Evolutionary conservation across 495 filamentous ascomycete species (phyloP).

Genomic region (Podospora sp.): DNA sequence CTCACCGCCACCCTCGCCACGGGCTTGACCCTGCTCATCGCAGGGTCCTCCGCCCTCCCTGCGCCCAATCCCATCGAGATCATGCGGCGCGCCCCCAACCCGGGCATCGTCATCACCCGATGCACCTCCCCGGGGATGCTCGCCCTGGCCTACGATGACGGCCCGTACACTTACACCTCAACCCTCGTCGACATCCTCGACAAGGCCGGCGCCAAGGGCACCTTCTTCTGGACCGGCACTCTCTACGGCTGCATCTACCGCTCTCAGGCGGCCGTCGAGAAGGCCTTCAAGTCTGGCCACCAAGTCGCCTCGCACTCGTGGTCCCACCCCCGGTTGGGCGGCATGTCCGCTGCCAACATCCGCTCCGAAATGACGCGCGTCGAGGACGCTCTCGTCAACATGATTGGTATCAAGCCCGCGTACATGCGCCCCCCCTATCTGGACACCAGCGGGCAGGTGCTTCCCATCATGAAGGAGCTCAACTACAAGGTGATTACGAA

Average conservation of each 20-base stretch:
- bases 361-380: slow-evolving; percentile 53
- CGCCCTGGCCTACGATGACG: slow-evolving; percentile 71
- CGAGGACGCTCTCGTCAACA: slow-evolving; percentile 55
- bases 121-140: slow-evolving; percentile 47
- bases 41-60: slow-evolving; percentile 33
- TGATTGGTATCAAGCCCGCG: slow-evolving; percentile 55
- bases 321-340: slow-evolving; percentile 50
- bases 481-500: slow-evolving; percentile 58
- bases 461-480: slow-evolving; percentile 47
- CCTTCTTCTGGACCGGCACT: slow-evolving; percentile 60
- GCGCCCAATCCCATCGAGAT: slow-evolving; percentile 39
- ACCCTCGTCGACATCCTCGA: slow-evolving; percentile 68
- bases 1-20: slow-evolving; percentile 37
- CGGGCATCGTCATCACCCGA: slow-evolving; percentile 45
- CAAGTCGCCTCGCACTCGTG: slow-evolving; percentile 57
- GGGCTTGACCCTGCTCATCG: slow-evolving; percentile 33
- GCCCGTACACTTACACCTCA: slow-evolving; percentile 67
- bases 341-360: slow-evolving; percentile 43
- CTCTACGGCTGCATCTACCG: slow-evolving; percentile 61
- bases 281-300: slow-evolving; percentile 51
- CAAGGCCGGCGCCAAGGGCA: slow-evolving; percentile 60
- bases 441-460: slow-evolving; percentile 48
- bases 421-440: slow-evolving; percentile 60
- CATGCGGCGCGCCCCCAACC: slow-evolving; percentile 41
- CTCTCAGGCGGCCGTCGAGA: slow-evolving; percentile 50